Conservation (phyloP, 805 yeast genomes). For the Cyberlindnera samutprakarnensis region DNA sequence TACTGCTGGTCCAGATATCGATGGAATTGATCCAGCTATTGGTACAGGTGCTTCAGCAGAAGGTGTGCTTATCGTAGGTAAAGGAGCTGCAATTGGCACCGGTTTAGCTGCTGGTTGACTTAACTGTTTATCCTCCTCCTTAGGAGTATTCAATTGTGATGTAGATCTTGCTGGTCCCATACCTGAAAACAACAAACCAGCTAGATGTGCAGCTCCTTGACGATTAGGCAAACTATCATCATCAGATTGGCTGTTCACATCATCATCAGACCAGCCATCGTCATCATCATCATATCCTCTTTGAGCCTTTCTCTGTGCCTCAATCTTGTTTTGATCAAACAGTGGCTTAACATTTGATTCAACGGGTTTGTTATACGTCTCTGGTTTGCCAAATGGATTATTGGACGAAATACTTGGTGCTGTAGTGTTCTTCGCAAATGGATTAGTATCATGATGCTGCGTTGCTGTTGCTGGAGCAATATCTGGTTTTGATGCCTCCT, state of each 20-base stretch:
- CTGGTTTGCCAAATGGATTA: slow-evolving; percentile 56
- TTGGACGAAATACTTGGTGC: slow-evolving; percentile 24
- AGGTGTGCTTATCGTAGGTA: slow-evolving; percentile 17
- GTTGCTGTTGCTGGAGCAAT: too few relatives aligned
- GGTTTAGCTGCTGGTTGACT: slow-evolving; percentile 23
- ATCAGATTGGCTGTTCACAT: slow-evolving; percentile 23
- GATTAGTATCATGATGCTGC: slow-evolving; percentile 21
- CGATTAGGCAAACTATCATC: slow-evolving; percentile 27
- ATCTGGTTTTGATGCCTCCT: not conserved
- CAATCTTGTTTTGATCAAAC: slow-evolving; percentile 51
- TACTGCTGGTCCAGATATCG: slow-evolving; percentile 1
- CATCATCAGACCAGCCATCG: slow-evolving; percentile 28
- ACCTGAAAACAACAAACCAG: slow-evolving; percentile 21
- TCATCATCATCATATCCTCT: slow-evolving; percentile 35
- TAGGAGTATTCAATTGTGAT: slow-evolving; percentile 16
- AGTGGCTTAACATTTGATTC: slow-evolving; percentile 18
- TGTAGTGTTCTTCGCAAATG: slow-evolving; percentile 15
- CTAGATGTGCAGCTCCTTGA: slow-evolving; percentile 23
- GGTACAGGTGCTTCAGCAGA: slow-evolving; percentile 4
- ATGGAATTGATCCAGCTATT: slow-evolving; percentile 1
- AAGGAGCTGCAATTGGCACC: slow-evolving; percentile 23
- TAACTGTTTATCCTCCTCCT: slow-evolving; percentile 13
- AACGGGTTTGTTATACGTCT: slow-evolving; percentile 14
- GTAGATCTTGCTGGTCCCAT: slow-evolving; percentile 19
- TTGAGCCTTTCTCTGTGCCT: slow-evolving; percentile 67